phyloP scores from a whole-genome alignment of 1,284 basidiomycete genomes.

The Tetrapyrgos nigripes region DNA sequence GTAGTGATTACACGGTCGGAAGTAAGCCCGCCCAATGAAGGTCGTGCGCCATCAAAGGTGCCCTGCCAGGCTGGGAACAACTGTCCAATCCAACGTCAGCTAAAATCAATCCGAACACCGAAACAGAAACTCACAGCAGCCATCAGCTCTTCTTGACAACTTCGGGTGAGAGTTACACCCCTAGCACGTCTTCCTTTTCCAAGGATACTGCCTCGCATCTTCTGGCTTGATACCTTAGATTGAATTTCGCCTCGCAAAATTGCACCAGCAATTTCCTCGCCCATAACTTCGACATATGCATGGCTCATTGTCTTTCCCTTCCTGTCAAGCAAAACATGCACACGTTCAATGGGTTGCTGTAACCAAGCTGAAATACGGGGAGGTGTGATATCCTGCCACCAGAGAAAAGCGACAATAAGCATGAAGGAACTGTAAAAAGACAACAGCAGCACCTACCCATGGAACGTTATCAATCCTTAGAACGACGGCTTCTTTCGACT shows the following conservation, averaged over 20 bases:
- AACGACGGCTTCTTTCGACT: conserved; percentile 59
- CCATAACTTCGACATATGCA: conserved; percentile 75
- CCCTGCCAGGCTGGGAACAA: conserved; percentile 83
- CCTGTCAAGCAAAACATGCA: conserved; percentile 77
- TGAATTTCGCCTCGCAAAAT: conserved; percentile 64
- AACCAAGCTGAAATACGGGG: conserved; percentile 71
- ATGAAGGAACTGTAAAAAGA: conserved; percentile 4
- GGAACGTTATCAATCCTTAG: conserved; percentile 85
- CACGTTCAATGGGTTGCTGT: conserved; percentile 67
- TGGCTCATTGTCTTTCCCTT: conserved; percentile 84
- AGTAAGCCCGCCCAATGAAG: conserved; percentile 66
- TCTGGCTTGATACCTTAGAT: conserved; percentile 18
- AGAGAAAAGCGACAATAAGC: conserved; percentile 15
- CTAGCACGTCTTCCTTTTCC: conserved; percentile 77
- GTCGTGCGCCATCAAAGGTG: conserved; percentile 69
- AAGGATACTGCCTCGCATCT: conserved; percentile 62
- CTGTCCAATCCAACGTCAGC: conserved; percentile 37
- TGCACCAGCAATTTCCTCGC: conserved; percentile 63
- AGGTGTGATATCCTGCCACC: conserved; percentile 76
- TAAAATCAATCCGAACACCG: conserved; percentile 8
- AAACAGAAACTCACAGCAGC: conserved; percentile 56
- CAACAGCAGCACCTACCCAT: conserved; percentile 62
- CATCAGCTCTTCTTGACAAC: conserved; percentile 81
- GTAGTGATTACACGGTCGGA: conserved; percentile 60
- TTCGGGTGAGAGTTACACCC: conserved; percentile 81